Evolutionary conservation across 176 grass and related monocot species (phyloP).

Genomic region (Pontederia paniculata): DNA sequence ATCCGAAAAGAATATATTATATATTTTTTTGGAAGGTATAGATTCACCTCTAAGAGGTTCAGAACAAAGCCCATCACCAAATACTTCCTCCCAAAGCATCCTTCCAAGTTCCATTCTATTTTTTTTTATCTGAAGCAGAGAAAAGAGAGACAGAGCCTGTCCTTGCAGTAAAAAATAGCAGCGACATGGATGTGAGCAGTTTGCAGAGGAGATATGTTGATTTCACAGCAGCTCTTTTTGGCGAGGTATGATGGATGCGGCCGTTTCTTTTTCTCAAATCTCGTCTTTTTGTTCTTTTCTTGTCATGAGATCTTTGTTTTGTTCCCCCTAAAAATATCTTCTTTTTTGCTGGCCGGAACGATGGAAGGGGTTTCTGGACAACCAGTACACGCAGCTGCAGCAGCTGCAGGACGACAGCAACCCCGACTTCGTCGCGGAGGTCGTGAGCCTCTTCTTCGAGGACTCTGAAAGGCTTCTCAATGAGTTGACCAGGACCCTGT

Average conservation of each 20-base stretch:
- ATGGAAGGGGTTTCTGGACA: constrained; percentile 29
- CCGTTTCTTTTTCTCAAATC: no score
- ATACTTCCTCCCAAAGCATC: no score
- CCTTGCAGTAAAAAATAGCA: background rate
- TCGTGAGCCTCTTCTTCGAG: constrained; percentile 33
- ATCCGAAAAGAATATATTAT: no score
- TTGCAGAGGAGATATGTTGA: constrained; percentile 31
- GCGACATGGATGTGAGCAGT: constrained; percentile 22
- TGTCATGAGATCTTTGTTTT: background rate
- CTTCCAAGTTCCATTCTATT: no score
- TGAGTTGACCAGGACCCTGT: constrained; percentile 32
- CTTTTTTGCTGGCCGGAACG: background rate
- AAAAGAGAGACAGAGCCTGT: background rate
- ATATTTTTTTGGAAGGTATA: no score
- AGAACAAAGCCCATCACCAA: no score
- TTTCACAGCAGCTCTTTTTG: constrained; percentile 25
- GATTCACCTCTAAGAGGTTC: no score
- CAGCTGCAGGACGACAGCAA: constrained; percentile 45
- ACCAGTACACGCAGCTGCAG: constrained; percentile 29
- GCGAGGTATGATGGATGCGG: constrained; percentile 15
- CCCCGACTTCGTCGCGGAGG: constrained; percentile 28
- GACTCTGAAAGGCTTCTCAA: constrained; percentile 32
- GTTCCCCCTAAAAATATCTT: background rate
- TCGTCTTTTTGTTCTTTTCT: background rate
- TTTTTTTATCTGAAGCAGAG: no score